Conservation (phyloP, 225 moss, liverwort and hornwort species). For the Thuidium tamariscinum region DNA sequence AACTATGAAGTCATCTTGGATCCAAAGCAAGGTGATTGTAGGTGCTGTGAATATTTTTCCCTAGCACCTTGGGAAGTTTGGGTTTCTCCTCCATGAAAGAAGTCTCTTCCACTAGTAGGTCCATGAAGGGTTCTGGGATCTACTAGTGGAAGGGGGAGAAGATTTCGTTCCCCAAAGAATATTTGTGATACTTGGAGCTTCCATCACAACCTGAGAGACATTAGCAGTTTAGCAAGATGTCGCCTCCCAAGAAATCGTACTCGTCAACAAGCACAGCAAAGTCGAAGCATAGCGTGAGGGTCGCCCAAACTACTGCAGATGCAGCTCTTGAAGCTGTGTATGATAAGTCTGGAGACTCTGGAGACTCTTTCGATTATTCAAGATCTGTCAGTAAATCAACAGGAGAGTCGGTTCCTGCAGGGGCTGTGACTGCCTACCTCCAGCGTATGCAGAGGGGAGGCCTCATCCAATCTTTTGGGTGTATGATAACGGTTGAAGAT, state of each 20-base stretch:
- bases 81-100: constrained; percentile 1
- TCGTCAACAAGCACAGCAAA: constrained; percentile 30
- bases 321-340: constrained; percentile 40
- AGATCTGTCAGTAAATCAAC: constrained; percentile 29
- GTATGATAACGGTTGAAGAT: constrained; percentile 37
- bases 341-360: constrained; percentile 16
- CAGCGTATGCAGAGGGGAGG: constrained; percentile 55
- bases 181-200: not conserved
- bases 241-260: constrained; percentile 15
- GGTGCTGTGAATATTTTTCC: not conserved
- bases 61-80: not conserved
- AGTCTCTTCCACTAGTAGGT: constrained; percentile 34
- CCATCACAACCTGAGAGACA: not conserved
- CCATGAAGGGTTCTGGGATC: constrained; percentile 24
- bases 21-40: not conserved
- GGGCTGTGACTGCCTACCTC: constrained; percentile 39
- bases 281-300: constrained; percentile 40
- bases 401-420: constrained; percentile 24
- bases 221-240: constrained; percentile 32
- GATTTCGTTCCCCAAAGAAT: not conserved
- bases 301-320: constrained; percentile 45
- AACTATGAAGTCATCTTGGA: constrained; percentile 9
- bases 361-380: constrained; percentile 32
- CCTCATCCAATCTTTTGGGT: constrained; percentile 33
- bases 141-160: constrained; percentile 33